These are phyloP conservation scores for Candida qinlingensis DNA, from an alignment of 805 yeast species.

Conservation along the genomic window DNA sequence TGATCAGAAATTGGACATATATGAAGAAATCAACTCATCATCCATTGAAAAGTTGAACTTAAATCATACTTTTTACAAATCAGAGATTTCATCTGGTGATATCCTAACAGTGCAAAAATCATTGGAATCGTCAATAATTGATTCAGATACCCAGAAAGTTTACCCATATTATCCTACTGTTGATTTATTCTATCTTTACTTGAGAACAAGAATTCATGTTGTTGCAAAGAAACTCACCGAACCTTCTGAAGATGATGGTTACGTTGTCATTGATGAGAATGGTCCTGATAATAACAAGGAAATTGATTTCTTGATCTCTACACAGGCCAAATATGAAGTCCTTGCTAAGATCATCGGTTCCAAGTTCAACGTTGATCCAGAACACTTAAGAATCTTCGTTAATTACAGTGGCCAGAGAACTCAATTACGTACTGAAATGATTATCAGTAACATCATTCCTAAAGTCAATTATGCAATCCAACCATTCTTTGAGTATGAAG, in stretches of 20 bases:
- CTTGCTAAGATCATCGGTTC: constrained; percentile 59
- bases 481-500: constrained; percentile 64
- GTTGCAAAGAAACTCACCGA: constrained; percentile 39
- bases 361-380: constrained; percentile 48
- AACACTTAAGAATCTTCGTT: constrained; percentile 60
- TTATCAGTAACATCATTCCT: constrained; percentile 30
- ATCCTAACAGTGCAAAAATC: constrained; percentile 37
- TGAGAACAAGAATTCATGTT: constrained; percentile 58
- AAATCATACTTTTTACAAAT: constrained; percentile 41
- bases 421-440: constrained; percentile 35
- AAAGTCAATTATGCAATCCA: constrained; percentile 28
- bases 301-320: constrained; percentile 62
- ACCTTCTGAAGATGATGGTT: constrained; percentile 44
- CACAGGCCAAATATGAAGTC: constrained; percentile 50
- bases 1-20: constrained; percentile 33
- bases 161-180: constrained; percentile 33
- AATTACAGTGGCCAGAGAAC: constrained; percentile 53
- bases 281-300: constrained; percentile 23
- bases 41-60: constrained; percentile 39
- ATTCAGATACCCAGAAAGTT: constrained; percentile 14
- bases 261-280: constrained; percentile 33
- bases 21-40: constrained; percentile 58
- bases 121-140: constrained; percentile 7
- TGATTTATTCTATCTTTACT: constrained; percentile 45
- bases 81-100: constrained; percentile 66